Conservation (phyloP, 176 grass and related monocot genomes). For the Zea luxurians region DNA sequence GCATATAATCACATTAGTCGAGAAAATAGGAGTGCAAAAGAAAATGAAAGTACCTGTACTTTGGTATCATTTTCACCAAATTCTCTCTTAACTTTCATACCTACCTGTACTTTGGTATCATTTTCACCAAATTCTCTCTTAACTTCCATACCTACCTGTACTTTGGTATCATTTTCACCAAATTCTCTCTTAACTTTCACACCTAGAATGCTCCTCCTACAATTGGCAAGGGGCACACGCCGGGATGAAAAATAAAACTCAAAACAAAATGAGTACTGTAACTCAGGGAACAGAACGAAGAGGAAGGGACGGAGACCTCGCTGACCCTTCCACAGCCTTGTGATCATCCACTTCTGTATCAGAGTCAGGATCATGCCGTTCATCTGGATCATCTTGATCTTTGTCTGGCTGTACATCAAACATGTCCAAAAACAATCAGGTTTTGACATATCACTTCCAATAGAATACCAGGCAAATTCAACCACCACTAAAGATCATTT, state of each 20-base stretch:
- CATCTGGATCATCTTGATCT: conserved; percentile 85
- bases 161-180: conserved; percentile 53
- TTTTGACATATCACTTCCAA: conserved; percentile 29
- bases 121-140: too few species aligned
- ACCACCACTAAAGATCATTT: background rate
- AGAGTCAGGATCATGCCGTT: conserved; percentile 73
- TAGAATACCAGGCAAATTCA: conserved; percentile 8
- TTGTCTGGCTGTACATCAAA: conserved; percentile 69
- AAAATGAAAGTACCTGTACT: conserved; percentile 54
- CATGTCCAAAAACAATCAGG: conserved; percentile 36
- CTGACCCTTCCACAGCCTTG: conserved; percentile 46
- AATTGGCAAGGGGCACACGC: conserved; percentile 26
- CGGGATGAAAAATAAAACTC: background rate
- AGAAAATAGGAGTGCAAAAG: background rate
- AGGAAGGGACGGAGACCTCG: conserved; percentile 15
- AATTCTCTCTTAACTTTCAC: conserved; percentile 71
- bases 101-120: too few species aligned
- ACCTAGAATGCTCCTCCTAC: conserved; percentile 58
- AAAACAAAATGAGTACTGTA: conserved; percentile 12
- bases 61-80: conserved; percentile 55
- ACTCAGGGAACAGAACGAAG: background rate
- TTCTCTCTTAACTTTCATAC: conserved; percentile 67
- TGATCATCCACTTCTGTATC: conserved; percentile 67
- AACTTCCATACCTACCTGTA: conserved; percentile 15
- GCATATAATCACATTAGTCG: background rate